Base-by-base conservation (phyloP, 108 stramenopile genomes). In the Fragilaria radians region DNA sequence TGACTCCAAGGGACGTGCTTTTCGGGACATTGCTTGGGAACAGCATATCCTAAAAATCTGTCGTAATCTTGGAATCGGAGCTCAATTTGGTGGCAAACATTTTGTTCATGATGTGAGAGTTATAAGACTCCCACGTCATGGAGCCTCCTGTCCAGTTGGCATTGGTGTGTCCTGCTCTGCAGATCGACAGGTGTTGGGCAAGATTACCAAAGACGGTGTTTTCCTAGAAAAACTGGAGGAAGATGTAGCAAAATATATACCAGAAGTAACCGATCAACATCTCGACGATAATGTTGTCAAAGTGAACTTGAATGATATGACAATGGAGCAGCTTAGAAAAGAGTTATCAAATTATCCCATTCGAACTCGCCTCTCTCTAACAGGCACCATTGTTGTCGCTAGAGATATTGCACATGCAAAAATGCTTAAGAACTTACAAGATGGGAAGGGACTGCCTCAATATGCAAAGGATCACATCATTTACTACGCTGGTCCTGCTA, bases 331-430 rank as follows among this genome's bases (percentile, higher is more conserved):
- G 54, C 60, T 97, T 28, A 79, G 93, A 9, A 70, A 86, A 54
- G 71, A 70, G 48, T 82, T 97, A 5, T 82, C 85, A 0, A 49
- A 86, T 32, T 89, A 92, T 57, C 94, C 95, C 18, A 78, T 94
- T 17, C 61, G 78, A 56, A 97, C 96, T 11, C 79, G 96, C 34
- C 72, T 97, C 28, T 80, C 72, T 30, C 63, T 97, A 29, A 77
- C 73, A 1, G 96, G 96, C 30, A 97, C 96, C 0, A 84, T 97
- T 54, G 92, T 97, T 19, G 96, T 97, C 31, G 96, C 96, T 26
- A 80, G 96, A 42, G 96, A 97, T 60, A 96, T 96, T 73, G 96
- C 96, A 4, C 96, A 97, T 78, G 95, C 96, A 26, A 97, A 97
- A 66, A 77, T 97, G 80, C 70, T 91, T 57, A 68, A 94, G 62